Percentiles rank a stretch among this genome's conserved stretches.
Evolutionary conservation across 192 early-diverging fungal genomes (phyloP).

Genomic region (Rhizoclosmatium sp.): DNA sequence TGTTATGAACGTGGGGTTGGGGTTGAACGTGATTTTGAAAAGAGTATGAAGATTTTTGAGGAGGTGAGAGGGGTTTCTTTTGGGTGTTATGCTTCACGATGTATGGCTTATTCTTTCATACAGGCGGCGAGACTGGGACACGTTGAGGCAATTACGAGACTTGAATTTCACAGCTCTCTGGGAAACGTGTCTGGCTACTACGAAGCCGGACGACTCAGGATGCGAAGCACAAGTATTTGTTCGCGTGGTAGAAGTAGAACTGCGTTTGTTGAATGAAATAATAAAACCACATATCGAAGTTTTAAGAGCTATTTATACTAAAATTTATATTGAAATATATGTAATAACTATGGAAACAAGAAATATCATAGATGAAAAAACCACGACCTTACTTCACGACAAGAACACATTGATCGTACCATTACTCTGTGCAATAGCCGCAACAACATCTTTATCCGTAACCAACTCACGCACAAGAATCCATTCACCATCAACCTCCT

Average conservation of each 20-base stretch:
- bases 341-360: too few relatives aligned
- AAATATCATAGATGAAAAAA: too few relatives aligned
- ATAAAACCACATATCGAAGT: neutral
- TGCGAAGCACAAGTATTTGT: neutral
- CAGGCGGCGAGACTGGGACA: constrained; percentile 31
- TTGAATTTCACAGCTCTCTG: constrained; percentile 1
- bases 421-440: neutral
- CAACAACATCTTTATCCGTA: neutral
- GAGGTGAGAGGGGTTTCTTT: constrained; percentile 41
- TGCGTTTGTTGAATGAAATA: neutral
- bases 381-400: too few relatives aligned
- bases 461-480: neutral
- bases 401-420: neutral
- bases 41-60: constrained; percentile 47
- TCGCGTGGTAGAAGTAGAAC: neutral
- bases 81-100: neutral
- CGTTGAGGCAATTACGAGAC: constrained; percentile 2
- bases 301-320: too few relatives aligned
- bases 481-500: neutral
- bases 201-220: neutral
- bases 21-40: constrained; percentile 48
- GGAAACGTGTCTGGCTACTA: neutral
- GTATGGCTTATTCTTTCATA: neutral
- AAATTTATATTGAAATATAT: too few relatives aligned
- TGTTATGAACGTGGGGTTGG: constrained; percentile 54